Base-by-base conservation (phyloP, 192 early-diverging fungal species). In the Irineochytrium annulatum region DNA sequence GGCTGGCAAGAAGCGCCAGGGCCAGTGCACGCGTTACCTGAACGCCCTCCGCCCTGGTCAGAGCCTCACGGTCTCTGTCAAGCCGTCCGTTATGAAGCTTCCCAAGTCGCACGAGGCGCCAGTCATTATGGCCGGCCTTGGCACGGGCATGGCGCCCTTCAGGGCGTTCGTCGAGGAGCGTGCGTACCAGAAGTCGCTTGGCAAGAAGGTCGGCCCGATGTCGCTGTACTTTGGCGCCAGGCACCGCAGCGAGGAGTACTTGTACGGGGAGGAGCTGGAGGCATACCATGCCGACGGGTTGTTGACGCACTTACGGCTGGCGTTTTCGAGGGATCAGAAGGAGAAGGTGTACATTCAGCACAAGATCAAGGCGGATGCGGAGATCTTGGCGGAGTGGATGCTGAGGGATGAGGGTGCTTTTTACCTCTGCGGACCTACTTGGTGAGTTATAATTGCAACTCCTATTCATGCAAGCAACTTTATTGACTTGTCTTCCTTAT, bases 91-190 rank as follows among this genome's bases (percentile, higher is more conserved):
- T 16, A 97, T 97, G 94, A 94, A 92, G 69, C 73, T 97, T 57
- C 94, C 94, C 51, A 79, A 87, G 27, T 74, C 78, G 20, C 86
- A 88, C 65, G 62, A 68, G 33, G 87, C 89, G 57, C 94, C 94
- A 37, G 89, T 97, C 28, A 89, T 97, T 64, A 95, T 97, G 93
- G 87, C 94, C 30, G 94, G 94, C 61, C 83, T 97, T 27, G 94
- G 94, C 60, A 97, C 94, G 3, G 94, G 94, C 58, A 97, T 97
- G 94, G 94, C 94, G 22, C 94, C 94, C 13, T 97, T 97, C 87
- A 88, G 94, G 49, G 93, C 94, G 0, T 97, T 97, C 55, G 90
- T 97, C 68, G 88, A 97, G 69, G 94, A 95, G 74, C 89, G 94
- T 55, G 85, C 85, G 14, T 83, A 88, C 73, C 82, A 83, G 57